Conservation (phyloP, 1,284 basidiomycete species). For the Exobasidium rhododendri region DNA sequence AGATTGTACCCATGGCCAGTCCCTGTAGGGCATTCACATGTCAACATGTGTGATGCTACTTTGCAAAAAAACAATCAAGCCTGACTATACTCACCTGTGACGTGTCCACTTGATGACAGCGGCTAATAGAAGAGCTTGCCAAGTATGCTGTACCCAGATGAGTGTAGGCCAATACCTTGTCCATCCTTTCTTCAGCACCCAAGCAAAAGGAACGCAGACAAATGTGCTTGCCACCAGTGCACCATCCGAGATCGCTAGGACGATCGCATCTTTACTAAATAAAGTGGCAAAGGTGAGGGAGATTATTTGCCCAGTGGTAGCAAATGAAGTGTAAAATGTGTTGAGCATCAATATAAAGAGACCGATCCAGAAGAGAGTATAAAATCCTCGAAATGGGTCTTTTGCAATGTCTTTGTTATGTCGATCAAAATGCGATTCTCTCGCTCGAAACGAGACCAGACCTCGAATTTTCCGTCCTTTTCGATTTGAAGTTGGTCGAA, state of each 20-base stretch:
- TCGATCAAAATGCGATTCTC: slow-evolving; percentile 39
- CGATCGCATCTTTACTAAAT: slow-evolving; percentile 80
- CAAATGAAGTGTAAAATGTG: slow-evolving; percentile 40
- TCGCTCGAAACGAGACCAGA: slow-evolving; percentile 40
- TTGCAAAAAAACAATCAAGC: background rate
- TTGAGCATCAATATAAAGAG: slow-evolving; percentile 47
- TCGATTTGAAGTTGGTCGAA: slow-evolving; percentile 24
- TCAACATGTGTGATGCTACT: background rate
- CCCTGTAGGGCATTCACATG: slow-evolving; percentile 56
- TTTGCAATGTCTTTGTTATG: slow-evolving; percentile 28
- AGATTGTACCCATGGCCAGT: slow-evolving; percentile 98
- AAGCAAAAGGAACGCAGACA: slow-evolving; percentile 72
- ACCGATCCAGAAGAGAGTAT: slow-evolving; percentile 53
- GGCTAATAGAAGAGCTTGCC: slow-evolving; percentile 36
- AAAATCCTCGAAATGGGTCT: slow-evolving; percentile 51
- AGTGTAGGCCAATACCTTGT: slow-evolving; percentile 60
- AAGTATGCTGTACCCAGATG: slow-evolving; percentile 36
- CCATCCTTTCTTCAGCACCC: slow-evolving; percentile 32
- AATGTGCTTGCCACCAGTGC: slow-evolving; percentile 74
- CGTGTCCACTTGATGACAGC: slow-evolving; percentile 47
- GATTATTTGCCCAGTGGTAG: slow-evolving; percentile 68
- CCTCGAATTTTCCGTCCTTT: slow-evolving; percentile 35
- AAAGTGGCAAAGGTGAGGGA: slow-evolving; percentile 76
- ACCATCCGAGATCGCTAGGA: slow-evolving; percentile 78
- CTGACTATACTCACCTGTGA: background rate